These are phyloP conservation scores for Arxiozyma heterogenica DNA, from an alignment of 1,139 yeast species.

Conservation along the genomic window DNA sequence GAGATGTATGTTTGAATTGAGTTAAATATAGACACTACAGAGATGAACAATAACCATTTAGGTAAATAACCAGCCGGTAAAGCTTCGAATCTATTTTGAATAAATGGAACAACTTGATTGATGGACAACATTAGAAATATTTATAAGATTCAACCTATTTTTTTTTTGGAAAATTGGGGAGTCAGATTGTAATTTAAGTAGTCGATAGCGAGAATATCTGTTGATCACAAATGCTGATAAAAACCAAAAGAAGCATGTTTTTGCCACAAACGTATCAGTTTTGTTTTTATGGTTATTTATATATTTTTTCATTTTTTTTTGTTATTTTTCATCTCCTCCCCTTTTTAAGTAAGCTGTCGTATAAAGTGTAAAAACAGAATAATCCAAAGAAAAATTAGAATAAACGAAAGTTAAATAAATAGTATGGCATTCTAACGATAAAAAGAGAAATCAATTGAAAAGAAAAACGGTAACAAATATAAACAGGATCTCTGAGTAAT, in stretches of 20 bases:
- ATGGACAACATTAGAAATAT: slow-evolving; percentile 10
- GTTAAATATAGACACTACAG: slow-evolving; percentile 83
- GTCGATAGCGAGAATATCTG: too few species aligned
- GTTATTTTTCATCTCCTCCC: too few species aligned
- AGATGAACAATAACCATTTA: slow-evolving; percentile 66
- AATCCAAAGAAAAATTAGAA: background rate
- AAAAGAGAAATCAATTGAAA: background rate
- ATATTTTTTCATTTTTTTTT: background rate
- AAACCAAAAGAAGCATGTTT: background rate
- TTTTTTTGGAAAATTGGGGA: background rate
- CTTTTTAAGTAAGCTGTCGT: background rate
- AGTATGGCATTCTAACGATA: background rate
- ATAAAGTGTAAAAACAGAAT: background rate
- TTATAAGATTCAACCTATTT: background rate
- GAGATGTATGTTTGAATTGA: slow-evolving; percentile 79
- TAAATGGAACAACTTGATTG: slow-evolving; percentile 16
- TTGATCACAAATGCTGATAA: background rate
- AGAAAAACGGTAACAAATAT: too few species aligned
- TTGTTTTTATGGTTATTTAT: background rate
- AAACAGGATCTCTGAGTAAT: too few species aligned
- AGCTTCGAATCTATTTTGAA: slow-evolving; percentile 17
- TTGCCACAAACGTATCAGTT: background rate
- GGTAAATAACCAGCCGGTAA: slow-evolving; percentile 41
- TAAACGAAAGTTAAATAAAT: background rate
- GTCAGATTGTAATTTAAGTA: background rate